Evolutionary conservation across 2,329 filamentous ascomycete species (phyloP), one percentile per base, ranked within the genome.

Genomic region (Trichoderma breve): DNA sequence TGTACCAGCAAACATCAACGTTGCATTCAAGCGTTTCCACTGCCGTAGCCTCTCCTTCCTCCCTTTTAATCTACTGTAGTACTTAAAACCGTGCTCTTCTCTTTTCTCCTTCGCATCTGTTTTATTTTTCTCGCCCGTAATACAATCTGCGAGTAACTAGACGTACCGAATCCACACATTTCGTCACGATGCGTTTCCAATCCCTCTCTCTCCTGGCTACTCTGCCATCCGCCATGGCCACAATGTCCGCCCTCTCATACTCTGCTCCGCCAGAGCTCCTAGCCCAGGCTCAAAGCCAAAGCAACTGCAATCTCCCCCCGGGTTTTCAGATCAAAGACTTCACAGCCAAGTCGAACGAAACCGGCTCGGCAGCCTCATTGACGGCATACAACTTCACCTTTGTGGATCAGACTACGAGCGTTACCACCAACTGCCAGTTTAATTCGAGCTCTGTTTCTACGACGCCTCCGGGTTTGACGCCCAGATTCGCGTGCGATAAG

Each of bases 401-500:
- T 76, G 65, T 76, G 51, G 84, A 86, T 74, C 62, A 76, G 12
- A 77, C 75, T n/a, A 86, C 84, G 21, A 74, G 76, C 3, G 76
- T 84, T 62, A 75, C 76, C n/a, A 85, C 84, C 11, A 72, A 73
- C 1, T 88, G 86, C 78, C 77, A 80, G 47, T 82, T 80, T 76
- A 85, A 87, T 76, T 78, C 80, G 21, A 81, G 80, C 7, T 86
- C 85, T 3, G 74, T 74, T 43, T 79, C 83, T 9, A 77, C 81
- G 26, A 78, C 75, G 57, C 75, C 78, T 5, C 70, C 75, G 18
- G 78, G 78, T 28, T 75, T 79, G 4, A 77, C 80, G 2, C 75
- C 80, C 11, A 79, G 84, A 47, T 87, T 81, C 69, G 76, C 81
- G 24, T 88, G 86, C 75, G 81, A 84, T 57, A 76, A 85, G 75